Evolutionary conservation across 192 early-diverging fungal species (phyloP), one percentile per base, ranked within the genome.

Genomic region (Phlyctochytrium bullatum): DNA sequence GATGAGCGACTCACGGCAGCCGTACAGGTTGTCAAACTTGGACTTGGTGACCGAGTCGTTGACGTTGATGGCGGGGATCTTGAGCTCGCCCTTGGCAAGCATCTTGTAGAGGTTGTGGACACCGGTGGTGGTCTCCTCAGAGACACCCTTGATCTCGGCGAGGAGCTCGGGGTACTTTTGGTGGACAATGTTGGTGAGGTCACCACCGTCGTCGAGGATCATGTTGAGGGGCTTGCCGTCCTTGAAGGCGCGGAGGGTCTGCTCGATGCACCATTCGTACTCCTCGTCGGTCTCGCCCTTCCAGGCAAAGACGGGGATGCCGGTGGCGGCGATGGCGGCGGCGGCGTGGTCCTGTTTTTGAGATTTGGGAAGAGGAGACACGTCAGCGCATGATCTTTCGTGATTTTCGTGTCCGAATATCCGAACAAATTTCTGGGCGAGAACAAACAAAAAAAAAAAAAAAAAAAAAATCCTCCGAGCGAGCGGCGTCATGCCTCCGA

Each of bases 11-110:
- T 98, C 96, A 78, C 96, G 92, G 92, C 96, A 98, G 71, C 96
- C 96, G 87, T 98, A 98, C 76, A 98, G 78, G 90, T 98, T 98
- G 86, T 98, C 96, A 77, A 98, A 98, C 90, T 98, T 98, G 86
- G 90, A 92, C 90, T 98, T 98, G 81, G 96, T 95, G 76, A 98
- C 96, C 30, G 94, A 97, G 89, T 97, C 94, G 90, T 98, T 98
- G 85, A 98, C 94, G 85, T 98, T 97, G 88, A 98, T 98, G 80
- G 96, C 92, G 59, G 96, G 94, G 69, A 98, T 87, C 89, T 96
- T 96, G 73, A 98, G 89, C 78, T 90, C 93, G 82, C 90, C 89
- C 56, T 96, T 92, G 83, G 91, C 93, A 65, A 98, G 82, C 94
- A 94, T 96, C 89, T 94, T 91, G 92, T 98, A 97, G 80, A 98